Conservation (phyloP, 2,329 filamentous ascomycete species). For the Rutstroemia sp. region DNA sequence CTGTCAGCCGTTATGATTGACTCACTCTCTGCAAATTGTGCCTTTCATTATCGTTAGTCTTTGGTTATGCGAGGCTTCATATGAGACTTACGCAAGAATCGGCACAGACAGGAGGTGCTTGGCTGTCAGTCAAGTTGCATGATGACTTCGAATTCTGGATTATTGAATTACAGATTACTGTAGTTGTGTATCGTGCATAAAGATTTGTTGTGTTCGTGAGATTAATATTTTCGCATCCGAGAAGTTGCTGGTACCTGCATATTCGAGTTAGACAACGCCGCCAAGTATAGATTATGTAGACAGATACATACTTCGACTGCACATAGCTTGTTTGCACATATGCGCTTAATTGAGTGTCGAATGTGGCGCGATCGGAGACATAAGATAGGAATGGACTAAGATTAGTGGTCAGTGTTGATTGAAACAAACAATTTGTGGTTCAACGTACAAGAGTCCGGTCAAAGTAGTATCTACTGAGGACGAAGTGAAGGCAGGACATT, state of each 20-base stretch:
- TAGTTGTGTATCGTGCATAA: slow-evolving; percentile 90
- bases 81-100: slow-evolving; percentile 66
- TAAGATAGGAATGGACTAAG: slow-evolving; percentile 74
- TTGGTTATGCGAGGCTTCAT: background rate
- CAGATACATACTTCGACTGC: slow-evolving; percentile 59
- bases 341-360: slow-evolving; percentile 65
- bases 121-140: slow-evolving; percentile 58
- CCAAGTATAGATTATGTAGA: background rate
- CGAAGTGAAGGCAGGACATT: slow-evolving; percentile 64
- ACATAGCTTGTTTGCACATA: slow-evolving; percentile 74
- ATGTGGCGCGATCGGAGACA: slow-evolving; percentile 68
- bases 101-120: slow-evolving; percentile 74
- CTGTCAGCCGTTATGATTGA: slow-evolving; percentile 72
- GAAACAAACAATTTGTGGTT: slow-evolving; percentile 9
- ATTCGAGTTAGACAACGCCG: slow-evolving; percentile 24
- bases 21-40: slow-evolving; percentile 81
- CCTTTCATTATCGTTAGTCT: slow-evolving; percentile 39
- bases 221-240: slow-evolving; percentile 75
- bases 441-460: slow-evolving; percentile 56
- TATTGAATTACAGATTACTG: slow-evolving; percentile 87
- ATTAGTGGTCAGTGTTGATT: slow-evolving; percentile 12
- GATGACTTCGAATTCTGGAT: slow-evolving; percentile 75
- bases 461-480: slow-evolving; percentile 57
- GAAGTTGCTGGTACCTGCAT: slow-evolving; percentile 67
- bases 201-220: slow-evolving; percentile 70